A percentile compares a stretch with the other conserved stretches of the same genome.
Conservation (phyloP, 495 filamentous ascomycete genomes). For the Neurospora sp. region DNA sequence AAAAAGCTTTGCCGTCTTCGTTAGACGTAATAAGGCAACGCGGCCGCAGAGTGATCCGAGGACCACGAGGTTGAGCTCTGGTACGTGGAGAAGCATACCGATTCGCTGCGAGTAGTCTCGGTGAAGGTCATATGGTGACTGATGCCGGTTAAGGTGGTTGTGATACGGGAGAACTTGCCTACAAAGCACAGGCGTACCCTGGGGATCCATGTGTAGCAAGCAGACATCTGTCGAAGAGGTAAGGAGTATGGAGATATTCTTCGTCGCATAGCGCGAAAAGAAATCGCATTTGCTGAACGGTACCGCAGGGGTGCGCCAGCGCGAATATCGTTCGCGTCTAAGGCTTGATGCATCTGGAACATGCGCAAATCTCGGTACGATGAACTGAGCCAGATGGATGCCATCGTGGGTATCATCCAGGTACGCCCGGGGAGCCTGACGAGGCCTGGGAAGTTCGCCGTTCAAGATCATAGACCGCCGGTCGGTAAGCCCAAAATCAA, state of each 20-base stretch:
- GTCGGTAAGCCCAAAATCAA: not conserved
- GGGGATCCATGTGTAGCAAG: conserved; percentile 38
- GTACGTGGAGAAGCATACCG: conserved; percentile 66
- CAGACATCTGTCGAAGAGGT: conserved; percentile 50
- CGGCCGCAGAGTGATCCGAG: conserved; percentile 65
- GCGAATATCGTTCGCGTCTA: not conserved
- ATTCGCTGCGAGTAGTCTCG: conserved; percentile 51
- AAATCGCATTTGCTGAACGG: not conserved
- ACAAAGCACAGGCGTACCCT: conserved; percentile 28
- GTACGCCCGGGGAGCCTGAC: not conserved
- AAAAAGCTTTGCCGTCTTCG: conserved; percentile 37
- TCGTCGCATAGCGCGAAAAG: conserved; percentile 6
- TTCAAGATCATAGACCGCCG: not conserved
- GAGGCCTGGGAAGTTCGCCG: not conserved
- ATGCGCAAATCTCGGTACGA: conserved; percentile 18
- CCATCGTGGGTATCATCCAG: conserved; percentile 8
- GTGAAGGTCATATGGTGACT: conserved; percentile 26
- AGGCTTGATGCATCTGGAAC: not conserved
- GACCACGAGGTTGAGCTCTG: conserved; percentile 67
- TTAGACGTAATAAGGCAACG: conserved; percentile 64
- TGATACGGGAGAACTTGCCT: conserved; percentile 35
- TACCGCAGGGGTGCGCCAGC: not conserved
- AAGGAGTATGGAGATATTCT: conserved; percentile 39
- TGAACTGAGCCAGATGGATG: conserved; percentile 10
- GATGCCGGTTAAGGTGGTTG: conserved; percentile 36